Evolutionary conservation across 352 stramenopile species (phyloP).

Genomic region (Pythium brachiatum): DNA sequence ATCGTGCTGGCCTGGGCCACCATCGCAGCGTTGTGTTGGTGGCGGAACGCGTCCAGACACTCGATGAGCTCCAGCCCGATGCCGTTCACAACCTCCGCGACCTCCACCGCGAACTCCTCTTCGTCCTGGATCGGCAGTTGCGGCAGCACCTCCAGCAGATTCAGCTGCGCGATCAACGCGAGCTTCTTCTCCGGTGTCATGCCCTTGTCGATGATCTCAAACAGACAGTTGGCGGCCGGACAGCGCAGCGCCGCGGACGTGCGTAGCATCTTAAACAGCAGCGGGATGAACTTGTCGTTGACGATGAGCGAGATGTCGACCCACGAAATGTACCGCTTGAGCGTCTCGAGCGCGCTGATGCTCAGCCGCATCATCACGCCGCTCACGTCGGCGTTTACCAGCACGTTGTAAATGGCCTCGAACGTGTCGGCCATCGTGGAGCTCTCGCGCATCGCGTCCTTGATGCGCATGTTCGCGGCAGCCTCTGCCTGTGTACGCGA

Average conservation of each 20-base stretch:
- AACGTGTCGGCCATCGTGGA: slow-evolving; percentile 73
- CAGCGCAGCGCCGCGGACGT: slow-evolving; percentile 61
- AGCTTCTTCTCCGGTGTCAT: slow-evolving; percentile 86
- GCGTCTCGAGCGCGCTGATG: slow-evolving; percentile 62
- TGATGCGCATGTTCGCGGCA: slow-evolving; percentile 81
- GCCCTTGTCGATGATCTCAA: slow-evolving; percentile 84
- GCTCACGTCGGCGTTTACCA: slow-evolving; percentile 70
- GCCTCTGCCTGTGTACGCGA: slow-evolving; percentile 55
- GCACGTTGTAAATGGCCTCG: slow-evolving; percentile 80
- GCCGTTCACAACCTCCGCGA: slow-evolving; percentile 80
- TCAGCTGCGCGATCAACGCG: slow-evolving; percentile 64
- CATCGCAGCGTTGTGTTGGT: slow-evolving; percentile 41
- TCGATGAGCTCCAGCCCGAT: slow-evolving; percentile 78
- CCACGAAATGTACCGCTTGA: slow-evolving; percentile 87
- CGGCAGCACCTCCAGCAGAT: slow-evolving; percentile 61
- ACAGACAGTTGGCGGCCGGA: slow-evolving; percentile 76
- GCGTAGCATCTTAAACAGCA: slow-evolving; percentile 69
- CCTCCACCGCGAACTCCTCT: slow-evolving; percentile 78
- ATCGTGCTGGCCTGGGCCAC: slow-evolving; percentile 55
- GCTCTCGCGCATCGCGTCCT: slow-evolving; percentile 85
- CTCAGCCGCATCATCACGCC: slow-evolving; percentile 70
- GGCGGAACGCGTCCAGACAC: slow-evolving; percentile 77
- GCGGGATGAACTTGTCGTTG: slow-evolving; percentile 77
- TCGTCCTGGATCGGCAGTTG: slow-evolving; percentile 66
- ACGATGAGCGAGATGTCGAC: slow-evolving; percentile 82